Base-by-base conservation (phyloP, 345 rosid genomes). In the Eucalyptus cloeziana region DNA sequence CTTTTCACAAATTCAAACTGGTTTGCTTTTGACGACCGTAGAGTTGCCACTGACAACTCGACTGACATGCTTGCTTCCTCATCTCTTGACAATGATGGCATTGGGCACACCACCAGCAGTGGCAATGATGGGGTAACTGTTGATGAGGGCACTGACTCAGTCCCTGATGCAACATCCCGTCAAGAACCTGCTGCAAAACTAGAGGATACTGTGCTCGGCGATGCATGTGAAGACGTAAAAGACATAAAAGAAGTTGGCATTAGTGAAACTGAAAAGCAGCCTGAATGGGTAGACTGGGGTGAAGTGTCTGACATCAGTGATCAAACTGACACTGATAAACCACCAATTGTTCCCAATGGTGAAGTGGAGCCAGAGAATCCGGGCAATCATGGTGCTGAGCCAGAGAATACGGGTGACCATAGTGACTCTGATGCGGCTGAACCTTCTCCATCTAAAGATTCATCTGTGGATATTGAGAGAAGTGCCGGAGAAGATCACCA, bases 1-100 rank as follows among this genome's bases (percentile, higher is more conserved):
- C 98, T 95, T 88, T 96, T 97, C 90, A 92, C 97, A 67, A 96
- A 96, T 92, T 95, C 99, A 91, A 96, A 97, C 93, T 95, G 99
- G 99, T 96, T 96, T 90, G 97, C 98, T 64, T 96, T 96, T 87
- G 96, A 96, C 88, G 99, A 95, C 91, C 97, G 94, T 64, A 93
- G 92, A 91, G 94, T 50, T 91, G 92, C 94, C 69, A 92, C 88
- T 79, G 97, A 95, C 89, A 92, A 91, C 43, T 93, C 95, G 83
- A 86, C 92, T 88, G 95, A 91, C 88, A 90, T 93, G 19, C 90
- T 93, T n/a, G 92, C 95, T 83, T 96, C 98, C 86, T 92, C 98
- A 24, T 94, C 98, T 15, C 95, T 96, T 58, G 90, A 91, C 90
- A 91, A 91, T 89, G 96, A 92, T 80, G 95, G 47, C 67, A 94